Base-by-base conservation (phyloP, 768 basidiomycete species). In the Cyathus striatus region DNA sequence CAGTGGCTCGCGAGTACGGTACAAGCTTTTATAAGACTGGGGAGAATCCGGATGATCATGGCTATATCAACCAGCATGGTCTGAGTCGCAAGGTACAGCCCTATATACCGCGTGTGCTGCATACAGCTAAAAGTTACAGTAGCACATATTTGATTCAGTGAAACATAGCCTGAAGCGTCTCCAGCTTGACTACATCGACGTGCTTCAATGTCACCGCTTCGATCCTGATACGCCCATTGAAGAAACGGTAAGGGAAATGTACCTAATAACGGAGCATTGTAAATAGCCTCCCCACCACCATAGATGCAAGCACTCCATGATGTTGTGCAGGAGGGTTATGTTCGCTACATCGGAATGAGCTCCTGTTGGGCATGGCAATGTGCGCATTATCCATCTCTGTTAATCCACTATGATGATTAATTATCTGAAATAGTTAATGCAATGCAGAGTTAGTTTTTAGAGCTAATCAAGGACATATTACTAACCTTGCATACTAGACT, bases 101-200 rank as follows among this genome's bases (percentile, higher is more conserved):
- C 13, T 3, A 13, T 36, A 13, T 36, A 14, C 2, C 12, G 17
- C 9, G 35, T 10, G 10, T 13, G 9, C 9, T 36, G 35, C 13
- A 18, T 36, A 18, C 35, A 14, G 20, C 13, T 20, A 36, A 18
- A 36, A 36, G 1, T 10, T 30, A 10, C 18, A 14, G 17, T 20
- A 36, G 79, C 78, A 82, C 51, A 87, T 90, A 27, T 90, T 90
- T 50, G 83, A 81, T 24, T 65, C 78, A 0, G 75, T 84, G 25
- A 79, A 81, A 52, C 62, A 65, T 13, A 78, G 78, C 35, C 59
- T 90, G 45, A 61, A 83, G 54, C 72, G 86, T 14, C 69, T 90
- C 2, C 81, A 87, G 36, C 58, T 86, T 21, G 87, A 90, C 40
- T 86, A 88, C 48, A 70, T 90, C 52, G 89, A 90, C 53, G 61